Conservation (phyloP, 257 asterid species). For the Ajuga chamaepitys region DNA sequence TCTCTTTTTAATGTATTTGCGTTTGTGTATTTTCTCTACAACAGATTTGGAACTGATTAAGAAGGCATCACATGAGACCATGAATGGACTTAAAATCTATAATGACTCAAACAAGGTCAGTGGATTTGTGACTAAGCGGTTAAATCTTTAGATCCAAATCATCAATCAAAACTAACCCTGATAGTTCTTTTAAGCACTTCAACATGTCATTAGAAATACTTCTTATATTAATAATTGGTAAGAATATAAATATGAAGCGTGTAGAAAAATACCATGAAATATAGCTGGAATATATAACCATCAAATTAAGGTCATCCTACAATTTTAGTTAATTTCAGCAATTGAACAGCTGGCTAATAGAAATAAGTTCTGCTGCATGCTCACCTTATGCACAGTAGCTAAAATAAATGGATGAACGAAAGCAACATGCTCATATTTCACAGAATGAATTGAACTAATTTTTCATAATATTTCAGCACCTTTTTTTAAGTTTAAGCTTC, state of each 20-base stretch:
- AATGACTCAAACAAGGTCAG: background rate
- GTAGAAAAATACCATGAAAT: background rate
- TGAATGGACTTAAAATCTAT: background rate
- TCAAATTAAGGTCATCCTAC: background rate
- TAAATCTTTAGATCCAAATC: background rate
- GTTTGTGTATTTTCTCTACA: no score
- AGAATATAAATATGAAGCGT: background rate
- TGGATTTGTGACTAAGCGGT: background rate
- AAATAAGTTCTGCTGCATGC: background rate
- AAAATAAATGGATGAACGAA: background rate
- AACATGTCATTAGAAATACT: background rate
- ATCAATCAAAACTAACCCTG: background rate
- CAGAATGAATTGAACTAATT: no score
- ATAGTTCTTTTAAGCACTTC: background rate
- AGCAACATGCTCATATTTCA: background rate
- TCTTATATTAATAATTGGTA: background rate
- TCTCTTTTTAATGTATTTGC: no score
- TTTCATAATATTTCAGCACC: background rate
- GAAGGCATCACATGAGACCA: background rate
- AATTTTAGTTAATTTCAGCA: background rate
- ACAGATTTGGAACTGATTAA: no score
- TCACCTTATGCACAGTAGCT: background rate
- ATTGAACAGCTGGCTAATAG: background rate
- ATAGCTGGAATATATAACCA: background rate
- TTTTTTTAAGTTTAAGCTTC: background rate